Percentiles rank a stretch among this genome's conserved stretches.
Conservation (phyloP, 345 rosid species). For the Brassica juncea region DNA sequence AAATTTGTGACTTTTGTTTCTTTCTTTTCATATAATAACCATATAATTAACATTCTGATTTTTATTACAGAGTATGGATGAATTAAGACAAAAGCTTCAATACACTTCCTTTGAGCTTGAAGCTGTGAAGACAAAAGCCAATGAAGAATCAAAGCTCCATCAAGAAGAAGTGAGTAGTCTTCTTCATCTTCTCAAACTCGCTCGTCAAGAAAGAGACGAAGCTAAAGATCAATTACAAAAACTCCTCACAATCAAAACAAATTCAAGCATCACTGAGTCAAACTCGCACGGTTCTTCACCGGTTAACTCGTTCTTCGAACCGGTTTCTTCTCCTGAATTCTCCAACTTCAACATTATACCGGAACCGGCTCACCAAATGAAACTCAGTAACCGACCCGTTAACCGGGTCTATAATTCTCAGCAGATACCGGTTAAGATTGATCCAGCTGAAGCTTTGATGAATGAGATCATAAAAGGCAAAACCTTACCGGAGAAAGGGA, state of each 20-base stretch:
- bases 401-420: conserved; percentile 21
- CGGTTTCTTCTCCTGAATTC: conserved; percentile 72
- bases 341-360: conserved; percentile 53
- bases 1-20: conserved; percentile 13
- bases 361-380: conserved; percentile 37
- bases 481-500: conserved; percentile 67
- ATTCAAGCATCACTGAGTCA: conserved; percentile 84
- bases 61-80: conserved; percentile 60
- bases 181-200: conserved; percentile 55
- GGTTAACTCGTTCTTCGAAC: conserved; percentile 67
- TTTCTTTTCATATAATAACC: conserved; percentile 2
- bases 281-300: conserved; percentile 73
- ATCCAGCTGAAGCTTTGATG: conserved; percentile 47
- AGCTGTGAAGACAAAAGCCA: conserved; percentile 58
- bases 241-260: conserved; percentile 52
- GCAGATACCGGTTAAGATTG: conserved; percentile 35
- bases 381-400: conserved; percentile 3
- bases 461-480: conserved; percentile 58
- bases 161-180: conserved; percentile 52
- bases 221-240: conserved; percentile 67
- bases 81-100: conserved; percentile 68
- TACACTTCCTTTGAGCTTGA: conserved; percentile 62
- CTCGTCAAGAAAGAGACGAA: conserved; percentile 81
- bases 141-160: conserved; percentile 57
- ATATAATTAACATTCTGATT: neutral